These are phyloP conservation scores for Staphylotrichum longicolle DNA, from an alignment of 495 filamentous ascomycete species.

Conservation along the genomic window DNA sequence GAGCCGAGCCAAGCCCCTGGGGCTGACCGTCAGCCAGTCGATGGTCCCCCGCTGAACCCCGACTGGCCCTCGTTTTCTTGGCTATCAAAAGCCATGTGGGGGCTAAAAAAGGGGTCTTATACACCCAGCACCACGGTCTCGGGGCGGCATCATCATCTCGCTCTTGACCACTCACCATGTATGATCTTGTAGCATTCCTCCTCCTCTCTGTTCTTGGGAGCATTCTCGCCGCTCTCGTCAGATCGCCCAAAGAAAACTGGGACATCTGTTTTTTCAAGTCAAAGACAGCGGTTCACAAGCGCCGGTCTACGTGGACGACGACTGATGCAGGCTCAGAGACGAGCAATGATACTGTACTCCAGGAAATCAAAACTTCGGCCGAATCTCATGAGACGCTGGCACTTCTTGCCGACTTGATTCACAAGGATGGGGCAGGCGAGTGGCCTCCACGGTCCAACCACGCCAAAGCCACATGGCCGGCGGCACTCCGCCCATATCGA, in stretches of 20 bases:
- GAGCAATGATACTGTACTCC: background rate
- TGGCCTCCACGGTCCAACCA: slow-evolving; percentile 40
- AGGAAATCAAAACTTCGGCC: slow-evolving; percentile 17
- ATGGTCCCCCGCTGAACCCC: too few species aligned
- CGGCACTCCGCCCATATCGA: slow-evolving; percentile 34
- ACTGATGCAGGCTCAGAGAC: background rate
- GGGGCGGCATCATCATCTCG: too few species aligned
- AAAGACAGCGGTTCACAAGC: too few species aligned
- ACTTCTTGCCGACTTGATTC: slow-evolving; percentile 27
- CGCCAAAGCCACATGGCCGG: slow-evolving; percentile 23
- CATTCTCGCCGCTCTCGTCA: slow-evolving; percentile 8
- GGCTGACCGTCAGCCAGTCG: too few species aligned
- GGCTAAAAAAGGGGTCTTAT: too few species aligned
- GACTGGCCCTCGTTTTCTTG: too few species aligned
- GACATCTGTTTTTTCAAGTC: background rate
- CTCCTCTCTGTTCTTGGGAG: slow-evolving; percentile 10
- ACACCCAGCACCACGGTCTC: too few species aligned
- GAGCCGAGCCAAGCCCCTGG: too few species aligned
- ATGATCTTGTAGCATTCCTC: slow-evolving; percentile 5
- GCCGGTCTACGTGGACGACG: too few species aligned
- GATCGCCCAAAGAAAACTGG: background rate
- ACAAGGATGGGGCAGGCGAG: slow-evolving; percentile 36
- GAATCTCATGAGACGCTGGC: slow-evolving; percentile 29
- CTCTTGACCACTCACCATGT: background rate
- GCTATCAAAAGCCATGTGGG: too few species aligned